Evolutionary conservation across 1,284 basidiomycete genomes (phyloP), one percentile per base, ranked within the genome.

Genomic region (Tilletia indica): DNA sequence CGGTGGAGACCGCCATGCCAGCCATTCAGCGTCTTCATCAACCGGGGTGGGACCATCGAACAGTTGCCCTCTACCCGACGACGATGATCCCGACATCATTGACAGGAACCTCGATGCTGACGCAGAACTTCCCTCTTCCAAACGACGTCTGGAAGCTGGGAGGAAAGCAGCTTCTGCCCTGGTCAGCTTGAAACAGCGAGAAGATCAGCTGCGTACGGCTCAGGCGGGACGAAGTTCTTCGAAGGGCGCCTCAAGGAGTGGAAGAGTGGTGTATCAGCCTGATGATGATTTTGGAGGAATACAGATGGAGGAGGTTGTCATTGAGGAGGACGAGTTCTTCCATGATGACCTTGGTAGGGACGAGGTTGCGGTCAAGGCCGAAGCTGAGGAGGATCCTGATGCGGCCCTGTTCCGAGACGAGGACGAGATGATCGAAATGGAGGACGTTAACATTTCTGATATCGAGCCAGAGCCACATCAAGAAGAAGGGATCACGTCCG

Each of bases 231-330:
- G 56, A 45, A 48, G 12, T n/a, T 11, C 19, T 36, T 21, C 34
- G 51, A 39, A 38, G 51, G 31, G 42, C 31, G 42, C 8, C 39
- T 38, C 16, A 19, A 56, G 39, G 63, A 49, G 64, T 68, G 70
- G 69, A 70, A 56, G 48, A 14, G 42, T 45, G 42, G 9, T 45
- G 9, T 71, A 49, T 21, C 36, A 48, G 68, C 68, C 45, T 51
- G 48, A 48, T 14, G 45, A 51, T 34, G 45, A 48, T n/a, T 31
- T 39, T 14, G 48, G 51, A 14, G 68, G 48, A 8, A n/a, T 54
- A 3, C 68, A 68, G 21, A 51, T 49, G 36, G 49, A 48, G 14
- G 68, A 68, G n/a, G 68, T 68, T 25, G 11, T 39, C 11, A 19
- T 39, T 6, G 68, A 51, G 14, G 34, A 21, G 21, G 68, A 68